phyloP scores from a whole-genome alignment of 257 asterid species.

The Solanum etuberosum region DNA sequence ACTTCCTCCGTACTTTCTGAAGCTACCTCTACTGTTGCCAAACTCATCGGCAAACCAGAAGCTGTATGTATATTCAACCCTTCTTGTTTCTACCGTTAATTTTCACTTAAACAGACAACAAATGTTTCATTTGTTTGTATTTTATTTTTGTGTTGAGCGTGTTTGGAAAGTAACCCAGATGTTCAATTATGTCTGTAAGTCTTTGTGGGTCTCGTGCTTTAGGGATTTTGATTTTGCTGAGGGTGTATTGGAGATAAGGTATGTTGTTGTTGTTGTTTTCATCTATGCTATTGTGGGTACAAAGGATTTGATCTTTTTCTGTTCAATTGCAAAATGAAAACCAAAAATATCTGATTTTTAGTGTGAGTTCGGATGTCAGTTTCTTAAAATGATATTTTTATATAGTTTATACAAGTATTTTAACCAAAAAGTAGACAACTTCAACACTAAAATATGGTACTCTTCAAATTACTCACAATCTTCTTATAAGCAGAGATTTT shows the following conservation, averaged over 20 bases:
- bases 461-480: neutral
- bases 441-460: neutral
- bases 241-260: neutral
- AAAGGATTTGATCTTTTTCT: neutral
- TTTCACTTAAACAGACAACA: too few species aligned
- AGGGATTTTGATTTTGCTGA: neutral
- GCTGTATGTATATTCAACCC: constrained; percentile 27
- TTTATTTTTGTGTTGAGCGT: neutral
- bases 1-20: constrained; percentile 82
- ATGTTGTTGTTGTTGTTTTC: neutral
- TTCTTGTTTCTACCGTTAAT: neutral
- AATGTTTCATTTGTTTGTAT: neutral
- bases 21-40: constrained; percentile 82
- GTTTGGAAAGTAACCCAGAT: neutral
- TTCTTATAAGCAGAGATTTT: neutral
- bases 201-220: neutral
- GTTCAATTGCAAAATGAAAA: neutral
- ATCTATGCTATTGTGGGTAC: neutral
- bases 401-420: neutral
- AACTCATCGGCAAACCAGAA: constrained; percentile 86
- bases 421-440: neutral
- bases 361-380: neutral
- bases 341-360: neutral
- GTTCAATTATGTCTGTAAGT: neutral
- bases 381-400: too few species aligned